Percentiles rank a stretch among this genome's conserved stretches.
These are phyloP conservation scores for Solanum piurae DNA, from an alignment of 257 asterid genomes.

Conservation along the genomic window DNA sequence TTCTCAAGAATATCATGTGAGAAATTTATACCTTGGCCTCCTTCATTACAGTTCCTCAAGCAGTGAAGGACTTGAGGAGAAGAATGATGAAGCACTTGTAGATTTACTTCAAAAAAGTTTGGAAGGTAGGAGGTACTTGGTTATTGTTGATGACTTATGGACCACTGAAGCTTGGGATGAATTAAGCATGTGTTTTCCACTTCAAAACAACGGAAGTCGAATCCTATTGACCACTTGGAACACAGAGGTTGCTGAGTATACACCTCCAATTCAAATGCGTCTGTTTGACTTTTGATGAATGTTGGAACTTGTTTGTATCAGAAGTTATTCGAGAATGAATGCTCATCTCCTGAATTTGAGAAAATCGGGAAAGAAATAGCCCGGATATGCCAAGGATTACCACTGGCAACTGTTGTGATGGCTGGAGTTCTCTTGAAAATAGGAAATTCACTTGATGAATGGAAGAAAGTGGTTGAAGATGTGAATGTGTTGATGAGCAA, in stretches of 20 bases:
- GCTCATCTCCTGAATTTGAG: background rate
- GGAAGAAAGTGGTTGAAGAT: background rate
- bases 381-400: background rate
- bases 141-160: slow-evolving; percentile 13
- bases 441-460: background rate
- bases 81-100: background rate
- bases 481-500: background rate
- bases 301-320: slow-evolving; percentile 3
- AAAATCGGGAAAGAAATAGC: background rate
- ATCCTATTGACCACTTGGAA: too few relatives aligned
- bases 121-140: background rate
- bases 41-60: too few relatives aligned
- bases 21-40: too few relatives aligned
- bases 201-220: too few relatives aligned
- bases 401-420: background rate
- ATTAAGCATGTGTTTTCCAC: too few relatives aligned
- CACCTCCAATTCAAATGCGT: too few relatives aligned
- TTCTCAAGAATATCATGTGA: background rate
- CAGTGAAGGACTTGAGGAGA: background rate
- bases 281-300: background rate
- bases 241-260: too few relatives aligned
- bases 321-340: background rate
- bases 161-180: too few relatives aligned
- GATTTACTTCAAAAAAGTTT: background rate
- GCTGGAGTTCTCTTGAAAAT: background rate